Percentiles rank a stretch among this genome's conserved stretches.
Evolutionary conservation across 148 eudicot genomes (phyloP).

Genomic region (Limonium bicolor): DNA sequence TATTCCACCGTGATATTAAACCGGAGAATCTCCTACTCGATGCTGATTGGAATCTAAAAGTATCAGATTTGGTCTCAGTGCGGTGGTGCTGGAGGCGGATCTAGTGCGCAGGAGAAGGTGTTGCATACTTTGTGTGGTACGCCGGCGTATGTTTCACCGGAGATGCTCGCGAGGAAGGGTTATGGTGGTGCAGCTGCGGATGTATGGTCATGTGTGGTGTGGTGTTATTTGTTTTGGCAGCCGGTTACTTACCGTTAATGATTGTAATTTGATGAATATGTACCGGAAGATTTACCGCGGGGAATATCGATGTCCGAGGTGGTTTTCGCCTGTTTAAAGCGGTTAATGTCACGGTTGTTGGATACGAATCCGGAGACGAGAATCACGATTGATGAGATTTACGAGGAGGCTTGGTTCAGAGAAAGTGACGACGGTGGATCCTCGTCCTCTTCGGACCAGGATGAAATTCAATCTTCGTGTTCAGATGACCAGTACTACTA

Average conservation of each 20-base stretch:
- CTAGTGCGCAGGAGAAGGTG: conserved; percentile 29
- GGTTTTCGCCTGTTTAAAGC: conserved; percentile 44
- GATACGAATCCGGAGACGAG: conserved; percentile 54
- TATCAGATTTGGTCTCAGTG: conserved; percentile 61
- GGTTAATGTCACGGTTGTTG: conserved; percentile 28
- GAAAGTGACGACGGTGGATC: no score
- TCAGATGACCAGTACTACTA: no score
- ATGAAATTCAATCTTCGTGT: no score
- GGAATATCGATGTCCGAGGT: conserved; percentile 46
- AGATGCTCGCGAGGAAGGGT: conserved; percentile 53
- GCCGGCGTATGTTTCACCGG: conserved; percentile 86
- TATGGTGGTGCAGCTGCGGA: conserved; percentile 63
- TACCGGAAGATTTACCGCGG: conserved; percentile 62
- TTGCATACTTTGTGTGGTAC: conserved; percentile 72
- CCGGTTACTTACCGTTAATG: conserved; percentile 75
- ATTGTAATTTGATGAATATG: conserved; percentile 59
- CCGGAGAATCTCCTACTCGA: conserved; percentile 59
- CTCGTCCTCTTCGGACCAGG: conserved; percentile 24
- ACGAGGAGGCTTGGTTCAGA: conserved; percentile 53
- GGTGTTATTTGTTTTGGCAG: conserved; percentile 38
- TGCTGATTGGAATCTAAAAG: conserved; percentile 44
- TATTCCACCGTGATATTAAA: conserved; percentile 62
- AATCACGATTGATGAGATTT: conserved; percentile 38
- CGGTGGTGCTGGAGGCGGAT: conserved; percentile 26
- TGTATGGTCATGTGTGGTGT: conserved; percentile 74